Percentiles rank a stretch among this genome's conserved stretches.
phyloP scores from a whole-genome alignment of 1,284 basidiomycete genomes.

The Fomitopsis pinicola region DNA sequence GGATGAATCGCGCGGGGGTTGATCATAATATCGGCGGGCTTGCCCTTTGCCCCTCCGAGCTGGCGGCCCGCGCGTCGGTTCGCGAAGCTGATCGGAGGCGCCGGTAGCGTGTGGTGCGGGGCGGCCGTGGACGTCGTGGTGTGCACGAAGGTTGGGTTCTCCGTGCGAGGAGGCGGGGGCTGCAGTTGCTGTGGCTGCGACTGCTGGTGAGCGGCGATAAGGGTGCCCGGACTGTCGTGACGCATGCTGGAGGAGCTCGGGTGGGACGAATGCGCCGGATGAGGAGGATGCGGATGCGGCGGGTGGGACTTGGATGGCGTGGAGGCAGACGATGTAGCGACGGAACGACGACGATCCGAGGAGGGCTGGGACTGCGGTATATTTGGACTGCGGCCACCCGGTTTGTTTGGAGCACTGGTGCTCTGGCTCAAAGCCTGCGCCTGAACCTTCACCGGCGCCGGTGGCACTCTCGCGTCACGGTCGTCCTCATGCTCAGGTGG shows the following conservation, averaged over 20 bases:
- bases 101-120: conserved; percentile 40
- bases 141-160: conserved; percentile 8
- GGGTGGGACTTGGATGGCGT: conserved; percentile 12
- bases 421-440: conserved; percentile 9
- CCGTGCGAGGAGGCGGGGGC: not conserved
- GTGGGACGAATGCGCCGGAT: not conserved
- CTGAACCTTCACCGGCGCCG: conserved; percentile 8
- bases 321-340: conserved; percentile 20
- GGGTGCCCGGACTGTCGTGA: conserved; percentile 5
- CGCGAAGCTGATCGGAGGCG: conserved; percentile 71
- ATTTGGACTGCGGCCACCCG: conserved; percentile 34
- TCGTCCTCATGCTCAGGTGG: conserved; percentile 17
- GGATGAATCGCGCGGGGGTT: conserved; percentile 57
- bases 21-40: conserved; percentile 75
- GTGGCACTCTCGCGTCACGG: conserved; percentile 8
- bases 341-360: conserved; percentile 15
- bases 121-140: conserved; percentile 8
- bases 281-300: not conserved
- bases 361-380: conserved; percentile 14
- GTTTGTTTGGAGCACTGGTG: not conserved
- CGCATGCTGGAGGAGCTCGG: conserved; percentile 15
- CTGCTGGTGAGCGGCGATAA: conserved; percentile 5
- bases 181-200: conserved; percentile 8
- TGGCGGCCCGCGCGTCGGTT: conserved; percentile 58
- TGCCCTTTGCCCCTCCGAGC: conserved; percentile 53